A percentile compares a stretch with the other conserved stretches of the same genome.
Evolutionary conservation across 257 asterid genomes (phyloP).

Genomic region (Ballota nigra): DNA sequence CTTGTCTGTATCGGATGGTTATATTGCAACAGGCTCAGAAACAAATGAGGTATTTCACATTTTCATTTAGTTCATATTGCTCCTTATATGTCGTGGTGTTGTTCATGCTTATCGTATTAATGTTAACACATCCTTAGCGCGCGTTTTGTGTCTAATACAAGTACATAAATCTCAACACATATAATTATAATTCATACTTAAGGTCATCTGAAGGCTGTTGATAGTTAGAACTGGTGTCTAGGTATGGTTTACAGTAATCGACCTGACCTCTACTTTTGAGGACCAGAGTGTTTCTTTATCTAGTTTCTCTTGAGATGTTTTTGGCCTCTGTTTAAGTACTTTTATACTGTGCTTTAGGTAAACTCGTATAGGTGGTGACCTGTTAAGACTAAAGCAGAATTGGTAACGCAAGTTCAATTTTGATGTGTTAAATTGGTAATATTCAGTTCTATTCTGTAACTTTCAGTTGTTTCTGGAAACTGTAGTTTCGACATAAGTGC

Average conservation of each 20-base stretch:
- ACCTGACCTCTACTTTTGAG: neutral
- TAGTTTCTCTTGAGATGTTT: too few relatives aligned
- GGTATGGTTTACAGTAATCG: neutral
- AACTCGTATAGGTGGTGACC: neutral
- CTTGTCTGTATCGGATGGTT: constrained; percentile 88
- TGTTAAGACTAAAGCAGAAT: neutral
- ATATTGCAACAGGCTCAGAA: constrained; percentile 96
- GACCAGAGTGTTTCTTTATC: too few relatives aligned
- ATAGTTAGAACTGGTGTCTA: neutral
- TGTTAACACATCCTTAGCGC: neutral
- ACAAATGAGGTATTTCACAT: constrained; percentile 74
- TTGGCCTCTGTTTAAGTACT: too few relatives aligned
- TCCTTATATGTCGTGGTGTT: neutral
- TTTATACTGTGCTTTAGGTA: too few relatives aligned
- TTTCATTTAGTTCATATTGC: neutral
- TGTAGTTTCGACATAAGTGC: too few relatives aligned
- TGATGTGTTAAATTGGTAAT: too few relatives aligned
- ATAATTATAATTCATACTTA: too few relatives aligned
- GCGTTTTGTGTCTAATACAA: neutral
- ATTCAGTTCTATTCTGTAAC: too few relatives aligned
- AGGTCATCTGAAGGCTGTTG: neutral
- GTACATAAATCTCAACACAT: neutral
- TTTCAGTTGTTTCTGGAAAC: too few relatives aligned
- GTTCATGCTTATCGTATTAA: neutral
- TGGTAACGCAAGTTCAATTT: too few relatives aligned